Evolutionary conservation across 176 grass and related monocot genomes (phyloP).

Genomic region (Aegilops speltoides): DNA sequence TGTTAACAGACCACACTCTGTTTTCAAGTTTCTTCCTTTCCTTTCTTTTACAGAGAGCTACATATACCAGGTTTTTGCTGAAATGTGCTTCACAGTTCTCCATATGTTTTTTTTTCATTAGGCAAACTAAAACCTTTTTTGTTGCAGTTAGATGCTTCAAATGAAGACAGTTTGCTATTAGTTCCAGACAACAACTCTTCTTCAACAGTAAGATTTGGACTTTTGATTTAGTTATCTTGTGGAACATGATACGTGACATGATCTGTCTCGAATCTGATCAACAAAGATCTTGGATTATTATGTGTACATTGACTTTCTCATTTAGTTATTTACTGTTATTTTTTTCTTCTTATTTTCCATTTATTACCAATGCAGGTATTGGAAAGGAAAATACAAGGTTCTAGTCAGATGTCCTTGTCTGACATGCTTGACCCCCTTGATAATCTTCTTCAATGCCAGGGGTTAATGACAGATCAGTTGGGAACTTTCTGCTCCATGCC

Average conservation of each 20-base stretch:
- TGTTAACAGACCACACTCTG: conserved; percentile 46
- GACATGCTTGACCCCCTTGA: conserved; percentile 60
- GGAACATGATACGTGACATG: conserved; percentile 9
- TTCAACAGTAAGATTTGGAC: conserved; percentile 36
- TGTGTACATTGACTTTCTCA: background rate
- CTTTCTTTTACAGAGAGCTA: conserved; percentile 95
- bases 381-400: conserved; percentile 27
- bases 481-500: conserved; percentile 23
- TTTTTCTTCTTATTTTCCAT: conserved; percentile 8
- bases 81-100: conserved; percentile 4
- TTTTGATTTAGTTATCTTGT: conserved; percentile 23
- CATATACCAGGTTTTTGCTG: conserved; percentile 85
- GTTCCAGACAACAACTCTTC: conserved; percentile 20
- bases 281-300: background rate
- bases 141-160: conserved; percentile 81
- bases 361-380: conserved; percentile 31
- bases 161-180: conserved; percentile 65
- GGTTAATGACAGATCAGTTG: conserved; percentile 67
- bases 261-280: conserved; percentile 19
- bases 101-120: conserved; percentile 2
- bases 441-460: conserved; percentile 55
- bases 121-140: conserved; percentile 28
- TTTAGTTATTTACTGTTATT: conserved; percentile 8
- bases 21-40: conserved; percentile 89
- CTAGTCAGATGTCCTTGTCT: conserved; percentile 30